phyloP scores from a whole-genome alignment of 2,329 filamentous ascomycete genomes.

The Penicillium crustosum region DNA sequence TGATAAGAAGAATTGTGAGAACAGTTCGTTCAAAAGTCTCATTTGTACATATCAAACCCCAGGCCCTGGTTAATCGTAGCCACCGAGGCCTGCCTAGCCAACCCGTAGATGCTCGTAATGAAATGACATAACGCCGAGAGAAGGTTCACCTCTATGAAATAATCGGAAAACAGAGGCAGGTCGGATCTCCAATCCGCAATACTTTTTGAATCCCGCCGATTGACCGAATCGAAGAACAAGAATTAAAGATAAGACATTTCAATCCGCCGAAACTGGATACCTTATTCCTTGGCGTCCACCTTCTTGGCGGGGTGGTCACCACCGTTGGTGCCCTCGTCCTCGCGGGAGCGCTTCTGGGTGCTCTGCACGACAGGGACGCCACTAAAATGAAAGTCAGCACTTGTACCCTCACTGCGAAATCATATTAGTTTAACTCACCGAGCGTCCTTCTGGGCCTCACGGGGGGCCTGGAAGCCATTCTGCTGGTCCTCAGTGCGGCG shows the following conservation, averaged over 20 bases:
- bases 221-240: conserved; percentile 17
- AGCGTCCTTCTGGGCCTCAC: conserved; percentile 42
- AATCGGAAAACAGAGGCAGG: conserved; percentile 10
- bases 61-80: conserved; percentile 2
- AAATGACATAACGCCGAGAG: conserved; percentile 23
- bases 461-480: conserved; percentile 38
- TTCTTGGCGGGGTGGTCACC: conserved; percentile 49
- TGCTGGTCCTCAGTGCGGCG: conserved; percentile 47
- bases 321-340: conserved; percentile 39
- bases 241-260: conserved; percentile 13
- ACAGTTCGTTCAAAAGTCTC: conserved; percentile 4
- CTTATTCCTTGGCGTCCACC: conserved; percentile 47
- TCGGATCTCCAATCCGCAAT: conserved; percentile 24
- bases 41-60: conserved; percentile 12
- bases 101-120: conserved; percentile 12
- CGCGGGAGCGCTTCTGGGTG: conserved; percentile 49
- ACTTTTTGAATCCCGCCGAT: conserved; percentile 24
- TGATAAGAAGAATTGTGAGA: neutral
- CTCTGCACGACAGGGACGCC: conserved; percentile 48
- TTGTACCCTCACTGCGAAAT: neutral
- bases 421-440: conserved; percentile 33
- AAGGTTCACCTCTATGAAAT: conserved; percentile 20
- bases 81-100: conserved; percentile 1
- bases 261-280: neutral
- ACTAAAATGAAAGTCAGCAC: conserved; percentile 26